Evolutionary conservation across 306 rosid species (phyloP).

Genomic region (Citrullus colocynthis): DNA sequence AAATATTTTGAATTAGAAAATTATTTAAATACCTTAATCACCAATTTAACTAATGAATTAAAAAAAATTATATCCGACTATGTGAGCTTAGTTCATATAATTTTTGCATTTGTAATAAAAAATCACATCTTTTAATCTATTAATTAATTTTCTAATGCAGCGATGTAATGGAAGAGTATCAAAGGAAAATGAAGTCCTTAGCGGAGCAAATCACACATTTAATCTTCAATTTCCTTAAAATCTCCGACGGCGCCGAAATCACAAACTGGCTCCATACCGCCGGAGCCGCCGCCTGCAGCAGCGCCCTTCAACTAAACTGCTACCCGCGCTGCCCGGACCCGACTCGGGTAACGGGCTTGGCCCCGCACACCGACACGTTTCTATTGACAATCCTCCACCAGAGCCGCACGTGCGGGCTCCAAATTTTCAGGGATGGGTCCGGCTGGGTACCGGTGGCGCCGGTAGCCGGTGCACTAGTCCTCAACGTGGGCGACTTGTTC

Average conservation of each 20-base stretch:
- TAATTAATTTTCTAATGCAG: slow-evolving; percentile 12
- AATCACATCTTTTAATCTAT: no score
- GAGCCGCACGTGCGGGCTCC: slow-evolving; percentile 39
- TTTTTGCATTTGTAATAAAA: no score
- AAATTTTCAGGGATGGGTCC: slow-evolving; percentile 30
- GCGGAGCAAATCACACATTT: slow-evolving; percentile 27
- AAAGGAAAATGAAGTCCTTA: slow-evolving; percentile 38
- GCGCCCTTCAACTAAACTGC: slow-evolving; percentile 49
- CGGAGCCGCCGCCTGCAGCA: not conserved
- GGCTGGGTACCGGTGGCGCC: slow-evolving; percentile 55
- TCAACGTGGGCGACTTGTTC: slow-evolving; percentile 50
- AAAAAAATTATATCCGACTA: not conserved
- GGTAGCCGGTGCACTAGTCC: slow-evolving; percentile 20
- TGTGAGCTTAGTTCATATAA: no score
- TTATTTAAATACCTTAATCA: not conserved
- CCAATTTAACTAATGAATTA: not conserved
- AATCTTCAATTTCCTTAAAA: slow-evolving; percentile 23
- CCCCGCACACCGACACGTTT: slow-evolving; percentile 72
- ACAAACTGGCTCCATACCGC: slow-evolving; percentile 22
- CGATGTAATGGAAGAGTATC: slow-evolving; percentile 34
- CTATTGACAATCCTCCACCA: slow-evolving; percentile 55
- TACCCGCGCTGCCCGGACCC: slow-evolving; percentile 68
- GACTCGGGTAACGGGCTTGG: slow-evolving; percentile 53
- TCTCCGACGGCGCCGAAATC: slow-evolving; percentile 7
- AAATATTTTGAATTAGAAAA: no score